Percentiles rank a stretch among this genome's conserved stretches.
Conservation (phyloP, 306 rosid species). For the peach (Prunus persica) region DNA sequence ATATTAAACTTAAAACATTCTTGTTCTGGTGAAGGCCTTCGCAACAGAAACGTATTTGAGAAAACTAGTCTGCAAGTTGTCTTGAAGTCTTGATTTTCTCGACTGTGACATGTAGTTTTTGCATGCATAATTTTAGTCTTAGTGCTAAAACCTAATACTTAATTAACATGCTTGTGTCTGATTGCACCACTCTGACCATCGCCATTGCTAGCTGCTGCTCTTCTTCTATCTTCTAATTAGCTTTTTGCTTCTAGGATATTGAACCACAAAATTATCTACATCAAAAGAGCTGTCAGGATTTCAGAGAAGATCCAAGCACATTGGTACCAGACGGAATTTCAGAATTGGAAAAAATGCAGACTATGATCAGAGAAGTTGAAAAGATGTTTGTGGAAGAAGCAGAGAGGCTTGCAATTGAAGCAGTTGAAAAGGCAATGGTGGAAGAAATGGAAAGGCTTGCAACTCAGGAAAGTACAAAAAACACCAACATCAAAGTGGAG, state of each 20-base stretch:
- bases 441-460: constrained; percentile 51
- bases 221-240: neutral
- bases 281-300: constrained; percentile 34
- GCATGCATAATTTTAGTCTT: neutral
- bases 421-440: constrained; percentile 39
- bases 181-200: neutral
- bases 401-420: constrained; percentile 36
- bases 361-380: constrained; percentile 43
- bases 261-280: constrained; percentile 29
- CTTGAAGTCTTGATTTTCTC: neutral
- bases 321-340: constrained; percentile 46
- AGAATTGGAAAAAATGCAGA: constrained; percentile 63
- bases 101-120: neutral
- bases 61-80: neutral
- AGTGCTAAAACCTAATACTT: constrained; percentile 16
- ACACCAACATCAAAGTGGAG: constrained; percentile 21
- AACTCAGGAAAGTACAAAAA: constrained; percentile 14
- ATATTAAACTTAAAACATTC: neutral
- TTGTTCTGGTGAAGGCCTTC: neutral
- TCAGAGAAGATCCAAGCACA: constrained; percentile 24
- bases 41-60: neutral
- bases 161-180: constrained; percentile 10
- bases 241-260: constrained; percentile 44
- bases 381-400: constrained; percentile 50
- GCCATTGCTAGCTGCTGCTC: neutral